Base-by-base conservation (phyloP, 352 stramenopile genomes). In the Globisporangium ultimum region DNA sequence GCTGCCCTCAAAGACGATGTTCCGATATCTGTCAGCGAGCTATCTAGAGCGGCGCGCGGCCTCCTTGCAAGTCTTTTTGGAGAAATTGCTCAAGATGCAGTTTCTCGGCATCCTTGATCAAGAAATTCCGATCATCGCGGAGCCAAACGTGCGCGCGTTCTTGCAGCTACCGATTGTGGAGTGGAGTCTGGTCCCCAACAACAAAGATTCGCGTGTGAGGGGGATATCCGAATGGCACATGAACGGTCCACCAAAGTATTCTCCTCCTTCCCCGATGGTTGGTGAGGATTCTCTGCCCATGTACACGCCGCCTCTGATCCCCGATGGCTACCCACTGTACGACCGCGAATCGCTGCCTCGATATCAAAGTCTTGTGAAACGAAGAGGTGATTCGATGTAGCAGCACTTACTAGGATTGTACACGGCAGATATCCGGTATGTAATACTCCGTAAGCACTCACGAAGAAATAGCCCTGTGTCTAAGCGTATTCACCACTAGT, bases 1-100 rank as follows among this genome's bases (percentile, higher is more conserved):
- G 10, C 70, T 93, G n/a, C 84, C 84, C 9, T 68, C 74, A 8
- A 93, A 93, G 55, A 91, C 84, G 1, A 65, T 93, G 13, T 91
- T 91, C 48, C 71, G 76, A 18, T 88, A 76, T 34, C 48, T 77
- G 9, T 81, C 71, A 0, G 72, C 73, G 0, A 68, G 66, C 32
- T 93, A 83, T 50, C 53, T 93, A 10, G 84, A 93, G 60, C 68
- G 65, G 7, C 77, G 84, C 46, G 75, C 77, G 2, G 74, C 77
- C 0, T 71, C 71, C 2, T 56, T 93, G 53, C 80, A 93, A 53
- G 58, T 66, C 4, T 93, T 91, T 49, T 63, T 93, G 1, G 76
- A 91, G 36, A 71, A 74, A 17, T 22, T 86, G 13, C 63, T 93
- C 14, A 61, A 67, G 9, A 64, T 89, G 24, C 68, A 67, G 10